Percentiles rank a stretch among this genome's conserved stretches.
phyloP scores from a whole-genome alignment of 2,329 filamentous ascomycete genomes.

The Gliomastix tumulicola region DNA sequence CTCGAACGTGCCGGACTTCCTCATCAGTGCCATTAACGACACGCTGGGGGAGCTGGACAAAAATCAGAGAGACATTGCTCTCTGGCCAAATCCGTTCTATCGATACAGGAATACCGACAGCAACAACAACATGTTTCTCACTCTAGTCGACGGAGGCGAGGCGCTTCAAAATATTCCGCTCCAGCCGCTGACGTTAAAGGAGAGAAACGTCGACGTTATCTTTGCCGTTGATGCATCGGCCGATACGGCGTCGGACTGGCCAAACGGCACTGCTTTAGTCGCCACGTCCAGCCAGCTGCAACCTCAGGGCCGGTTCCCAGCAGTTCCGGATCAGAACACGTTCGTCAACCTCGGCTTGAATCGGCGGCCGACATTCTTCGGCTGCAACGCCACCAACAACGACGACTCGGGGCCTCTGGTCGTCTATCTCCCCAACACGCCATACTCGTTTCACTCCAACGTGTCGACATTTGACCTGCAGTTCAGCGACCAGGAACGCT shows the following conservation, averaged over 20 bases:
- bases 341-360: slow-evolving; percentile 74
- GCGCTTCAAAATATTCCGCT: slow-evolving; percentile 75
- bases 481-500: slow-evolving; percentile 57
- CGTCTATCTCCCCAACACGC: slow-evolving; percentile 77
- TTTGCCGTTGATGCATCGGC: slow-evolving; percentile 75
- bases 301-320: too few species aligned
- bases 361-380: slow-evolving; percentile 71
- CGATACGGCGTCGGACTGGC: slow-evolving; percentile 63
- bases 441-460: slow-evolving; percentile 67
- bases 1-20: slow-evolving; percentile 31
- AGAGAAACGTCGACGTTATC: slow-evolving; percentile 69
- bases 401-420: slow-evolving; percentile 48
- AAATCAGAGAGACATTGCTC: slow-evolving; percentile 64
- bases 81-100: slow-evolving; percentile 73
- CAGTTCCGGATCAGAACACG: slow-evolving; percentile 66
- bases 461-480: slow-evolving; percentile 61
- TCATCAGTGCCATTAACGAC: slow-evolving; percentile 41
- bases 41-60: slow-evolving; percentile 50
- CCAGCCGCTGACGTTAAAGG: slow-evolving; percentile 68
- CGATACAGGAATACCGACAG: slow-evolving; percentile 47
- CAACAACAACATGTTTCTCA: slow-evolving; percentile 49
- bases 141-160: slow-evolving; percentile 72
- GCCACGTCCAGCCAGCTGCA: slow-evolving; percentile 66
- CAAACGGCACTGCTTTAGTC: slow-evolving; percentile 68
- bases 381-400: slow-evolving; percentile 51